Evolutionary conservation across 257 asterid species (phyloP).

Genomic region (Rehmannia glutinosa): DNA sequence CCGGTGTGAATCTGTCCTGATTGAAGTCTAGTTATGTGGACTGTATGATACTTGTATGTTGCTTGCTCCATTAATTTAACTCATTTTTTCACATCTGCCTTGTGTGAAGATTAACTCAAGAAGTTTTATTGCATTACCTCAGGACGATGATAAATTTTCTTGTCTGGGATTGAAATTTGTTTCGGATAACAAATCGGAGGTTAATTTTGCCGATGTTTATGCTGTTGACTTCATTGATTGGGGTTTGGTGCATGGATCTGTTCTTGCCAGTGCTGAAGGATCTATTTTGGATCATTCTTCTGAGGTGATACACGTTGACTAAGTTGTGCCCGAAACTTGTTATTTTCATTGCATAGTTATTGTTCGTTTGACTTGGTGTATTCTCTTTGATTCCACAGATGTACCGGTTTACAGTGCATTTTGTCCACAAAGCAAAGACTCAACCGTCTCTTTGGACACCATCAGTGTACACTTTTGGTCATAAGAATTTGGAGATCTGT

Average conservation of each 20-base stretch:
- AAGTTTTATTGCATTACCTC: slow-evolving; percentile 16
- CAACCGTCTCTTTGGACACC: slow-evolving; percentile 57
- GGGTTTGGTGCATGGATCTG: slow-evolving; percentile 52
- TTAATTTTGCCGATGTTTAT: slow-evolving; percentile 60
- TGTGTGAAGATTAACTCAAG: slow-evolving; percentile 2
- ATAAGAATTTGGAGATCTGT: slow-evolving; percentile 56
- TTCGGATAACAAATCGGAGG: slow-evolving; percentile 34
- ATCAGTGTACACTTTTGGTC: slow-evolving; percentile 69
- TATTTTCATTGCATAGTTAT: neutral
- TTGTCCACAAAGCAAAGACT: slow-evolving; percentile 59
- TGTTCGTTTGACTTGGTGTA: neutral
- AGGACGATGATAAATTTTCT: slow-evolving; percentile 49
- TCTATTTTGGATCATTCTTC: slow-evolving; percentile 42
- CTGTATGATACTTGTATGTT: neutral
- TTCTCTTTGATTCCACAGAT: slow-evolving; percentile 50
- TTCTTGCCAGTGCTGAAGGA: slow-evolving; percentile 41
- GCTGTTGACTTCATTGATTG: slow-evolving; percentile 59
- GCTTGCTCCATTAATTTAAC: neutral
- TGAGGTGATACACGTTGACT: slow-evolving; percentile 50
- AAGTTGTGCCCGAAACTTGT: slow-evolving; percentile 5
- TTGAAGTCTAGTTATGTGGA: neutral
- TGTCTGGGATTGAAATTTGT: slow-evolving; percentile 48
- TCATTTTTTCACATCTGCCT: neutral
- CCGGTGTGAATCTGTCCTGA: neutral
- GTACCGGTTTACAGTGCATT: slow-evolving; percentile 72